Evolutionary conservation across 108 stramenopile genomes (phyloP), one percentile per base, ranked within the genome.

Genomic region (Skeletonema marinoi): DNA sequence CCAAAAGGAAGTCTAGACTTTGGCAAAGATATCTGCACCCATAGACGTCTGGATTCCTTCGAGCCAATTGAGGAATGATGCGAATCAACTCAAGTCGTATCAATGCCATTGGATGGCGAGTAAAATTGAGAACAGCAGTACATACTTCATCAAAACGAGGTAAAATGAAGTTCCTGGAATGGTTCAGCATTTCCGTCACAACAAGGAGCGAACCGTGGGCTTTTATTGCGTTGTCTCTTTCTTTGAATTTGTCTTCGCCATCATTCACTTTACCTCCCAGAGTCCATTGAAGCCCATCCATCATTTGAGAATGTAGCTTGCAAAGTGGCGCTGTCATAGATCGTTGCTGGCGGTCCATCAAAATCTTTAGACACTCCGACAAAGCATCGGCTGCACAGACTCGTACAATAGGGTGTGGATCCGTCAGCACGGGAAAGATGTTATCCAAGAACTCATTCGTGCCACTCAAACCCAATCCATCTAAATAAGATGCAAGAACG

Each of bases 131-230:
- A 12, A 98, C 92, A 14, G 88, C 91, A 6, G 65, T 69, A 65
- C 98, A 97, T 2, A 90, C 85, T 76, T 98, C 98, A 63, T 92
- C 90, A 82, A 92, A 98, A 0, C 98, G 91, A 0, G 98, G 98
- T 48, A 95, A 58, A 85, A 99, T 95, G 80, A 99, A 99, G n/a
- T 91, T 89, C 11, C 91, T 83, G 11, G 97, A 85, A 66, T 92
- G 87, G 9, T 90, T 75, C 38, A 99, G 83, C 85, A 99, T 87
- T 10, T 93, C 91, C 9, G 90, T 80, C 7, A 97, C 84, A 17
- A 91, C 88, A 14, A 99, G 81, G 12, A 99, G 74, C 2, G 96
- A 94, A 32, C 98, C 99, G 75, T 99, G 88, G 3, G 87, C 73
- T 19, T 81, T 74, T 44, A 90, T 83, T 13, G 85, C 85, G 32